phyloP scores from a whole-genome alignment of 2,329 filamentous ascomycete species.

The Xylaria multiplex region DNA sequence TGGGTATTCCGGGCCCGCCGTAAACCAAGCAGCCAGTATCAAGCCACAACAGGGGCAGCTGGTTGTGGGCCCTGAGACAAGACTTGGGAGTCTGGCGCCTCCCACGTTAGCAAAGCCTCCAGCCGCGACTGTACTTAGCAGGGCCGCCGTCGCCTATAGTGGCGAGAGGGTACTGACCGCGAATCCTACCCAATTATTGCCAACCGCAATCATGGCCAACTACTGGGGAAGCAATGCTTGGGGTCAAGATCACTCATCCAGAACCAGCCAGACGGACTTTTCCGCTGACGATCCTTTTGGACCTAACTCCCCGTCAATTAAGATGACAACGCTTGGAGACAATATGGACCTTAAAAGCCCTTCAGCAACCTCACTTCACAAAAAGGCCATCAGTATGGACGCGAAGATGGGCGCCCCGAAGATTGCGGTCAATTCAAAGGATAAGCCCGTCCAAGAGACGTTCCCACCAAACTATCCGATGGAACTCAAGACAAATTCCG shows the following conservation, averaged over 20 bases:
- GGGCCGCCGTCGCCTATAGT: constrained; percentile 82
- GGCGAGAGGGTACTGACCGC: constrained; percentile 76
- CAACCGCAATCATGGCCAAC: constrained; percentile 89
- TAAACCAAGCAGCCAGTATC: constrained; percentile 45
- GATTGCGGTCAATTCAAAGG: constrained; percentile 43
- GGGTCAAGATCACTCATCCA: constrained; percentile 52
- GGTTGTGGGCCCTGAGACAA: constrained; percentile 56
- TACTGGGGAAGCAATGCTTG: constrained; percentile 92
- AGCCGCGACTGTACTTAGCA: constrained; percentile 85
- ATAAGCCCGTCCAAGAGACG: constrained; percentile 57
- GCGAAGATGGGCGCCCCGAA: constrained; percentile 47
- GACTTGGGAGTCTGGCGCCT: constrained; percentile 77
- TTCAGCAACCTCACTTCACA: constrained; percentile 48
- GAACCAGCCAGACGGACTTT: constrained; percentile 38
- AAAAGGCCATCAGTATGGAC: constrained; percentile 59
- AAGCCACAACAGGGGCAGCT: constrained; percentile 50
- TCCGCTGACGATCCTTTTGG: constrained; percentile 52
- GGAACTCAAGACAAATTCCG: constrained; percentile 85
- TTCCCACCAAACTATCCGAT: constrained; percentile 83
- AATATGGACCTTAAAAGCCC: constrained; percentile 44
- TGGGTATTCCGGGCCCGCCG: constrained; percentile 55
- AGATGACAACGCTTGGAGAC: constrained; percentile 45
- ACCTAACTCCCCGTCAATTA: constrained; percentile 50
- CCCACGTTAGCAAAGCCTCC: constrained; percentile 85
- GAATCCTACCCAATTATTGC: constrained; percentile 76